These are phyloP conservation scores for Camellia sinensis DNA, from an alignment of 148 eudicot genomes.

Conservation along the genomic window DNA sequence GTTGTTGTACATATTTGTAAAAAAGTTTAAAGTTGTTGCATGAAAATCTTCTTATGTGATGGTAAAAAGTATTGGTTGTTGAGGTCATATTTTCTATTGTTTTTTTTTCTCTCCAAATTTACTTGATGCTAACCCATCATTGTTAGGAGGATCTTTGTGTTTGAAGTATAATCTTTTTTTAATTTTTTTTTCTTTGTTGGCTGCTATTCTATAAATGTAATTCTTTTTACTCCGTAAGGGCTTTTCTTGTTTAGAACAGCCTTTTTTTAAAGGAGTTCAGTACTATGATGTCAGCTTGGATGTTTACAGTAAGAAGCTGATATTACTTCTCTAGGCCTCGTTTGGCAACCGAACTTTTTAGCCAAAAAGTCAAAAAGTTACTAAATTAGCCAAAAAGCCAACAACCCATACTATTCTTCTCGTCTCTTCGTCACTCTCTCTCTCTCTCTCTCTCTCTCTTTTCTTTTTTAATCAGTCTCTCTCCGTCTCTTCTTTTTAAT, in stretches of 20 bases:
- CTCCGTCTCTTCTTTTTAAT: too few relatives aligned
- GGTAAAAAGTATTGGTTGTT: neutral
- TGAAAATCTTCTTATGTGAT: neutral
- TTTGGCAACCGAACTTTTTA: too few relatives aligned
- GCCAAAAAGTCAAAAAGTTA: too few relatives aligned
- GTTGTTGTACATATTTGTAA: neutral
- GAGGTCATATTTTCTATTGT: neutral
- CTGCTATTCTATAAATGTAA: neutral
- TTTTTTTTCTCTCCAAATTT: neutral
- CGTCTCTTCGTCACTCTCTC: too few relatives aligned
- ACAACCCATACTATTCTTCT: too few relatives aligned
- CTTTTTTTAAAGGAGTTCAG: neutral
- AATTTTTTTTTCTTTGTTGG: neutral
- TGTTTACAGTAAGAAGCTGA: neutral
- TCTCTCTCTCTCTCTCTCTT: too few relatives aligned
- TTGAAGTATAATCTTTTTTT: neutral
- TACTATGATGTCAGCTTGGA: neutral
- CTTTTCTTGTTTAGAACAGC: neutral
- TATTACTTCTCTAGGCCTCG: neutral
- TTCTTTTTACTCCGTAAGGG: neutral
- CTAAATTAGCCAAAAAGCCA: too few relatives aligned
- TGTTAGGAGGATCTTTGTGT: neutral
- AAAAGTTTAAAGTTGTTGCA: neutral
- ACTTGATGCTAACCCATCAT: neutral
- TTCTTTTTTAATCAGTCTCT: too few relatives aligned